Base-by-base conservation (phyloP, 805 yeast genomes). In the Candida maris region DNA sequence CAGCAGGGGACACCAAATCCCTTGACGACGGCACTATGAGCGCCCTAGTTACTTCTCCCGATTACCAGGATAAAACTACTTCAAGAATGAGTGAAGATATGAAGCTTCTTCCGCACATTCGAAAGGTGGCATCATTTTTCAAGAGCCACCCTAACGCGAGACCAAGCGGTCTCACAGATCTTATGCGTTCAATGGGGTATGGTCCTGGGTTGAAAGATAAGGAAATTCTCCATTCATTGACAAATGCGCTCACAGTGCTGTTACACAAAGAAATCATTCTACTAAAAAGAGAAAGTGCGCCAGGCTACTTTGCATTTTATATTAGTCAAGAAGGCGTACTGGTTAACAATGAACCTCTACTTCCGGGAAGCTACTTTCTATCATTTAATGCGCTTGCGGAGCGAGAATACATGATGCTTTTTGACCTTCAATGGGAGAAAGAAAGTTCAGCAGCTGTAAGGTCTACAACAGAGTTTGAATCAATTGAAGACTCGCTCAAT, bases 231-330 rank as follows among this genome's bases (percentile, higher is more conserved):
- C 30, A 30, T 7, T 14, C 34, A 4, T 22, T 46, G 5, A 19
- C 38, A 5, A 48, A 51, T 21, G 42, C 54, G 6, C 25, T 55
- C 6, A 39, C 52, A 3, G 44, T 52, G 3, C 27, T 56, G 26
- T 20, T 50, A 3, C 37, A 38, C 35, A 46, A 48, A 23, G 41
- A 40, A 2, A 32, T 54, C 8, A 9, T 56, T 3, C 31, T 43
- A 1, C 17, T 52, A 13, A 41, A 39, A 19, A 5, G 30, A 5
- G 37, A 38, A 5, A 47, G 43, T 26, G 16, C 35, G 3, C 40
- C 37, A 15, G 34, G 37, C 3, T 41, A 45, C 29, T 37, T 33
- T 2, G 16, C 34, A 1, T 47, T 53, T 21, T 30, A 37, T 6
- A 37, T 51, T 14, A 31, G 42, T 13, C 26, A 30, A 4, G 35